Base-by-base conservation (phyloP, 1,139 yeast genomes). In the Scheffersomyces parashehatae region DNA sequence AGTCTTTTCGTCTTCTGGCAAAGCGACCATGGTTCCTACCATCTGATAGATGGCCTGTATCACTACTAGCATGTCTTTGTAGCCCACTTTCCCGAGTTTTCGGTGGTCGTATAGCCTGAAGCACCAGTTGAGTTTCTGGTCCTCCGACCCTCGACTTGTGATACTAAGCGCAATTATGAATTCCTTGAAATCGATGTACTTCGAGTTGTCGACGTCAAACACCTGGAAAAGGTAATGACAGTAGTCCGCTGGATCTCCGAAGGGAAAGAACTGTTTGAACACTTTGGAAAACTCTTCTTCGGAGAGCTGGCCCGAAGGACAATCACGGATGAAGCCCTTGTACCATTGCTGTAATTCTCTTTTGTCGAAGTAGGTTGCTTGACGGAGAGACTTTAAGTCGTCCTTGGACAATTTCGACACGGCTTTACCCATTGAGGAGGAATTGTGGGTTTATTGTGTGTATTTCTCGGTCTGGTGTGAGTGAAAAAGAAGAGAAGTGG, bases 311-410 rank as follows among this genome's bases (percentile, higher is more conserved):
- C 99, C 99, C 37, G 82, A 77, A 0, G 98, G 98, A 63, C 97
- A 91, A 60, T 95, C 99, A 58, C 97, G 78, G 39, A 87, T 73
- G 57, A 93, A 93, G 3, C 98, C 98, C 63, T 90, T 91, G 64
- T 91, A 93, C 99, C 99, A 93, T 61, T 91, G 99, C 64, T 93
- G 98, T 40, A 95, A 80, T 62, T 95, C 99, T 53, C 96, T 77
- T 46, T 93, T 82, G 61, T 93, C 97, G 62, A 95, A 95, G 60
- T 89, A 86, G 0, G 99, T 95, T 29, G 90, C 86, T 59, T 82
- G 85, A 63, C 87, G 87, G 52, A 95, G 81, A 47, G 85, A 83
- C 45, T 85, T 80, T 43, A 95, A 78, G 58, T 95, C 98, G 56
- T 95, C 99, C 58, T 85, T 89, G 24, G 96, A 88, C 44, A 95